Evolutionary conservation across 208 protist genomes (phyloP), one percentile per base, ranked within the genome.

Genomic region (Giardia muris): DNA sequence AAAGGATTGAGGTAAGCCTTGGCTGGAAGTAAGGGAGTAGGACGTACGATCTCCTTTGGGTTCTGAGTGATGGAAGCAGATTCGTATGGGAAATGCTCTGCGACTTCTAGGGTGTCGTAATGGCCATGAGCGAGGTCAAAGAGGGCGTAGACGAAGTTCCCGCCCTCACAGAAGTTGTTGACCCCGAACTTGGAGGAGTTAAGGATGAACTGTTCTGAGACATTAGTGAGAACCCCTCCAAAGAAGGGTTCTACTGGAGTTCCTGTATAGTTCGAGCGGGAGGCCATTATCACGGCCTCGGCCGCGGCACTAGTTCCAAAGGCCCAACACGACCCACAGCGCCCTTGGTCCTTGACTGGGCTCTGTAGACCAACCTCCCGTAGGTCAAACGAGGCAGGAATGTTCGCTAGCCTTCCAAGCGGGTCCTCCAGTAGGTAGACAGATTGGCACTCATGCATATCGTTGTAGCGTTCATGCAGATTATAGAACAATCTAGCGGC

Each of bases 291-390:
- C 93, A 42, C 3, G 92, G 87, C 67, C 89, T 76, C 57, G 30
- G 57, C 57, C 10, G 30, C 19, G 57, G 57, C 91, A 3, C 93
- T 95, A 42, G 93, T 93, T 87, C 94, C 86, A 90, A 94, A 94
- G 44, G 95, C 94, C 95, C 95, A 96, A 88, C 94, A 95, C 10
- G 94, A 95, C 30, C 95, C 95, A 91, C 95, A 96, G n/a, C 94
- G 92, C 48, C 93, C 93, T 93, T 96, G 95, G 90, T 96, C 92
- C 87, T 95, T 95, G 0, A 94, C 90, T 43, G 67, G 92, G 30
- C 92, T 95, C 30, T 96, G 94, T 47, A 93, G 87, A 3, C 92
- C 93, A 67, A 92, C 47, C 22, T 93, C 47, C 22, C 95, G 86
- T 95, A 95, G 95, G 93, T 96, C 95, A n/a, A 95, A 44, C 2